Evolutionary conservation across 1,139 yeast genomes (phyloP).

Genomic region (Lodderomyces parapsilosis): DNA sequence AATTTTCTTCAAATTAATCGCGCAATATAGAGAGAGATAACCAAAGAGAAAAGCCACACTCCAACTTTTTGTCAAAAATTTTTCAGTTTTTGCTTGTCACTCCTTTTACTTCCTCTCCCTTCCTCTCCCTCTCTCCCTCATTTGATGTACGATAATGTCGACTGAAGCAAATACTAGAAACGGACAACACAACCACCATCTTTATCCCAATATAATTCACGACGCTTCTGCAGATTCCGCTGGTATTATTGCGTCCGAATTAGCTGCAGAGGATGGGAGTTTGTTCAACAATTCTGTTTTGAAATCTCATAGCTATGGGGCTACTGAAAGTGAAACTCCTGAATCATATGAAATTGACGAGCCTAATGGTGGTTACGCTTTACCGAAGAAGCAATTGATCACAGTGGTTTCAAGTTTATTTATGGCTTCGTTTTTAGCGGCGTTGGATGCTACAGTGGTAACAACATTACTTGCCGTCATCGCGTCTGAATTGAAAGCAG

Average conservation of each 20-base stretch:
- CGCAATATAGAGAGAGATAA: no score
- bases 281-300: constrained; percentile 14
- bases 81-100: neutral
- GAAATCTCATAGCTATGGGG: constrained; percentile 15
- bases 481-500: constrained; percentile 43
- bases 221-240: constrained; percentile 44
- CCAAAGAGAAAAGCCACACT: neutral
- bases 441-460: constrained; percentile 45
- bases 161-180: neutral
- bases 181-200: constrained; percentile 3
- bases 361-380: constrained; percentile 27
- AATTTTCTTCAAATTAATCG: no score
- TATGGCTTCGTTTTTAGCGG: constrained; percentile 43
- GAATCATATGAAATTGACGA: constrained; percentile 17
- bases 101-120: neutral
- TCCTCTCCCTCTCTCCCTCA: neutral
- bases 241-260: constrained; percentile 49
- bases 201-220: constrained; percentile 27
- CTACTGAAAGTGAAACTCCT: constrained; percentile 9
- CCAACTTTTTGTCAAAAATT: neutral
- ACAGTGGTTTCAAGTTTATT: constrained; percentile 35
- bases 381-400: constrained; percentile 31
- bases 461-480: constrained; percentile 42
- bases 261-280: constrained; percentile 41
- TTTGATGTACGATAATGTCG: neutral